Percentiles rank a stretch among this genome's conserved stretches.
These are phyloP conservation scores for Fusarium concolor DNA, from an alignment of 2,329 filamentous ascomycete species.

Conservation along the genomic window DNA sequence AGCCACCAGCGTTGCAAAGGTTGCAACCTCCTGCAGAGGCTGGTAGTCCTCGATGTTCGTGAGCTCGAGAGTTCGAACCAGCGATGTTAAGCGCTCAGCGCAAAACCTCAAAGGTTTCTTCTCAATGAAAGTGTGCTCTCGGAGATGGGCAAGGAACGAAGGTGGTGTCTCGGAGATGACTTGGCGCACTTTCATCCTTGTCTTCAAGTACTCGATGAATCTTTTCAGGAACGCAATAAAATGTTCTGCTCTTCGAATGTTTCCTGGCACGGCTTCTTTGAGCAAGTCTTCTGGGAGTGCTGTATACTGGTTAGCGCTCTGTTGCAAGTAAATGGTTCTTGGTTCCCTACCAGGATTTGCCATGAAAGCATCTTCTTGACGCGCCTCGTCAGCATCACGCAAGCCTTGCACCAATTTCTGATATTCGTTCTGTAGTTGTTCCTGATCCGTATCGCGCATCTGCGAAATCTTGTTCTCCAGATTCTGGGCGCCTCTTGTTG, in stretches of 20 bases:
- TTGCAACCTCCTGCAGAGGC: constrained; percentile 95
- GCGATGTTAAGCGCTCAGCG: constrained; percentile 90
- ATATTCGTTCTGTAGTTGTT: constrained; percentile 95
- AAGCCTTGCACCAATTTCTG: constrained; percentile 94
- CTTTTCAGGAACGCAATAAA: constrained; percentile 95
- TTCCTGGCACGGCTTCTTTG: constrained; percentile 95
- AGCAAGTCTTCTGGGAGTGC: constrained; percentile 92
- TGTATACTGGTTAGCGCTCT: constrained; percentile 36
- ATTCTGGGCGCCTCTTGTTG: constrained; percentile 89
- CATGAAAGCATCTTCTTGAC: constrained; percentile 97
- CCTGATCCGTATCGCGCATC: constrained; percentile 95
- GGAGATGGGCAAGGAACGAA: constrained; percentile 91
- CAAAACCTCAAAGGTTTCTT: constrained; percentile 95
- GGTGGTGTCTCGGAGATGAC: constrained; percentile 97
- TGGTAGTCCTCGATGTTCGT: constrained; percentile 99
- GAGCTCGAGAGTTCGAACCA: constrained; percentile 93
- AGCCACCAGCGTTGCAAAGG: constrained; percentile 93
- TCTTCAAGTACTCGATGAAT: constrained; percentile 98
- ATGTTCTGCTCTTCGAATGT: constrained; percentile 94
- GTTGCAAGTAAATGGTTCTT: neutral
- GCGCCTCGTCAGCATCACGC: constrained; percentile 86
- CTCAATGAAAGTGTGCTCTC: constrained; percentile 97
- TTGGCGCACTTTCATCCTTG: constrained; percentile 96
- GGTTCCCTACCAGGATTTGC: constrained; percentile 75
- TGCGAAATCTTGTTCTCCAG: constrained; percentile 90